Percentiles rank a stretch among this genome's conserved stretches.
phyloP scores from a whole-genome alignment of 257 asterid genomes.

The Gentiana macrophylla region DNA sequence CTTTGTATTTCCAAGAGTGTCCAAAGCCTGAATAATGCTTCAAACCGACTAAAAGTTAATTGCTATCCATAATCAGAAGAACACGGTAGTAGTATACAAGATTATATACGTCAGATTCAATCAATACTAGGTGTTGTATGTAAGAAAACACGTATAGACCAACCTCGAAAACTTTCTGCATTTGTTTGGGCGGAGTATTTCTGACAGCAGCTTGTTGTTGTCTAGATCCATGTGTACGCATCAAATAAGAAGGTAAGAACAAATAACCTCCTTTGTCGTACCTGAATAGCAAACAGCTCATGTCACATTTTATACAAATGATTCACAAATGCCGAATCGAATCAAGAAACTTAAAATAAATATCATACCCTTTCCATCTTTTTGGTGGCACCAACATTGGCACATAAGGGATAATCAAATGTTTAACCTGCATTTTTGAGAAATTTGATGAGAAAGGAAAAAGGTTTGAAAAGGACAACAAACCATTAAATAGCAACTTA shows the following conservation, averaged over 20 bases:
- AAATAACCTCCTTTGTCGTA: slow-evolving; percentile 94
- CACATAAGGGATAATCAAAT: slow-evolving; percentile 74
- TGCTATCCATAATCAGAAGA: neutral
- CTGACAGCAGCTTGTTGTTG: slow-evolving; percentile 67
- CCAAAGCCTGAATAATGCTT: slow-evolving; percentile 64
- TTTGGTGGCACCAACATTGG: slow-evolving; percentile 98
- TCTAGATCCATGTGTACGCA: slow-evolving; percentile 94
- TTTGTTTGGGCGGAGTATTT: slow-evolving; percentile 52
- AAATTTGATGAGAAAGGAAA: neutral
- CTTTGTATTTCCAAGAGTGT: slow-evolving; percentile 83
- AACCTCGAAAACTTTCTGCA: slow-evolving; percentile 90
- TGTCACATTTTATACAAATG: too few species aligned
- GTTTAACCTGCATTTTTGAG: slow-evolving; percentile 53
- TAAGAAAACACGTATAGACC: slow-evolving; percentile 10
- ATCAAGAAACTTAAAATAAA: neutral
- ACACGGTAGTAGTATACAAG: neutral
- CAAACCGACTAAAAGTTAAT: neutral
- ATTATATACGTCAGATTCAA: neutral
- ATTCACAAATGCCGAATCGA: neutral
- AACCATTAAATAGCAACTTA: neutral
- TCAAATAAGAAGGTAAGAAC: slow-evolving; percentile 81
- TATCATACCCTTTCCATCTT: slow-evolving; percentile 84
- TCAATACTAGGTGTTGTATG: slow-evolving; percentile 7
- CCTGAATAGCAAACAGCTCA: slow-evolving; percentile 23
- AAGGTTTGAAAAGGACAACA: neutral